phyloP scores from a whole-genome alignment of 345 rosid genomes.

The Acer campestre region DNA sequence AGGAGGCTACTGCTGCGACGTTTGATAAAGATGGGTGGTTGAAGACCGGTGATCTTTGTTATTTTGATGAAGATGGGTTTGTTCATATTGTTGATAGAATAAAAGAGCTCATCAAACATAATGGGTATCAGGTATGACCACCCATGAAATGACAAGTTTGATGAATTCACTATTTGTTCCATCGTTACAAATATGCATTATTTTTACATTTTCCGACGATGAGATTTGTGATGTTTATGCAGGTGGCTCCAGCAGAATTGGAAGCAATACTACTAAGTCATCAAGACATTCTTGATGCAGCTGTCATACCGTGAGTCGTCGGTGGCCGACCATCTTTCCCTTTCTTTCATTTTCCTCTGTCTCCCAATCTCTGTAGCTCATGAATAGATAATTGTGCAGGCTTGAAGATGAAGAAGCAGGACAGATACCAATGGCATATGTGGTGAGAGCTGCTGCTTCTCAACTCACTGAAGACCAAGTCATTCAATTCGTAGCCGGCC shows the following conservation, averaged over 20 bases:
- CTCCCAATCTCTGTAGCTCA: background rate
- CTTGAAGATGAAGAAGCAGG: constrained; percentile 67
- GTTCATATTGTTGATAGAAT: constrained; percentile 59
- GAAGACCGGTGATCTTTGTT: constrained; percentile 66
- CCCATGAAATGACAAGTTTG: no score
- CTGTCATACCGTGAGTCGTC: constrained; percentile 55
- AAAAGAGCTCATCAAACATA: constrained; percentile 76
- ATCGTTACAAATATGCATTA: no score
- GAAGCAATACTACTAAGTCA: constrained; percentile 64
- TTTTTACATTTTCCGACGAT: no score
- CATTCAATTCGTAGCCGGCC: constrained; percentile 54
- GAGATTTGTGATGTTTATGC: constrained; percentile 6
- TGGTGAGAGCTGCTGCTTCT: constrained; percentile 49
- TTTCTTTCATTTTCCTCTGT: background rate
- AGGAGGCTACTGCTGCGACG: constrained; percentile 52
- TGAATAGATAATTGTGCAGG: constrained; percentile 30
- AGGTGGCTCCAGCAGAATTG: constrained; percentile 74
- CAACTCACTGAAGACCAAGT: constrained; percentile 51
- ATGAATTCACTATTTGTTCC: no score
- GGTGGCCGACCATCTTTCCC: background rate
- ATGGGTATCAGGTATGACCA: constrained; percentile 55
- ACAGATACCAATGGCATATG: constrained; percentile 70
- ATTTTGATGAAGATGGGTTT: constrained; percentile 55
- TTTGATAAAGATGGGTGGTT: constrained; percentile 58
- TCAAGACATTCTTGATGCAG: constrained; percentile 53